Evolutionary conservation across 768 basidiomycete species (phyloP).

Genomic region (Phlebiopsis flavidoalba): DNA sequence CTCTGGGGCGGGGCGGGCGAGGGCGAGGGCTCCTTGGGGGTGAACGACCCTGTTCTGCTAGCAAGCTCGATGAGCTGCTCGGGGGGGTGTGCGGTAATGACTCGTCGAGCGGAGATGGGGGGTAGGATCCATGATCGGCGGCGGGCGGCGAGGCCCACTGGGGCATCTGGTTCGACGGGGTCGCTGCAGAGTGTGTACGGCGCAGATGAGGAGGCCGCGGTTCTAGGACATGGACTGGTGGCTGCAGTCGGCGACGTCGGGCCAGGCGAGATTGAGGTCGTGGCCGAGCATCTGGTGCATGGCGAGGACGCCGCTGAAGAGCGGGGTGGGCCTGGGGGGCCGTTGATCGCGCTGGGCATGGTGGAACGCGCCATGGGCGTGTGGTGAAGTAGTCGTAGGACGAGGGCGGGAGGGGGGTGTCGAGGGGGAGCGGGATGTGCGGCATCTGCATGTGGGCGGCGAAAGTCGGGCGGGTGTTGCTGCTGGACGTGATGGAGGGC

Average conservation of each 20-base stretch:
- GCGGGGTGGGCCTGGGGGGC: constrained; percentile 15
- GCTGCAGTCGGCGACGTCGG: constrained; percentile 8
- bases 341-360: constrained; percentile 4
- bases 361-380: constrained; percentile 8
- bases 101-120: constrained; percentile 8
- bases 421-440: constrained; percentile 12
- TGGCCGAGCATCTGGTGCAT: constrained; percentile 14
- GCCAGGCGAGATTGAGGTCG: background rate
- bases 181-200: background rate
- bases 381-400: constrained; percentile 15
- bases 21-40: background rate
- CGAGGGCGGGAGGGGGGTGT: constrained; percentile 11
- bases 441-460: constrained; percentile 12
- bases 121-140: constrained; percentile 2
- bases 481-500: constrained; percentile 6
- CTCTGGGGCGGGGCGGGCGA: background rate
- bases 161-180: background rate
- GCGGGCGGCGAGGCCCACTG: constrained; percentile 2
- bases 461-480: constrained; percentile 4
- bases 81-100: constrained; percentile 3
- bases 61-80: constrained; percentile 3
- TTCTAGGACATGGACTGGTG: constrained; percentile 1
- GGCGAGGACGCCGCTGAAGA: constrained; percentile 21
- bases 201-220: background rate
- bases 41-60: background rate